Conservation (phyloP, 2,329 filamentous ascomycete species). For the Penicillium concentricum region DNA sequence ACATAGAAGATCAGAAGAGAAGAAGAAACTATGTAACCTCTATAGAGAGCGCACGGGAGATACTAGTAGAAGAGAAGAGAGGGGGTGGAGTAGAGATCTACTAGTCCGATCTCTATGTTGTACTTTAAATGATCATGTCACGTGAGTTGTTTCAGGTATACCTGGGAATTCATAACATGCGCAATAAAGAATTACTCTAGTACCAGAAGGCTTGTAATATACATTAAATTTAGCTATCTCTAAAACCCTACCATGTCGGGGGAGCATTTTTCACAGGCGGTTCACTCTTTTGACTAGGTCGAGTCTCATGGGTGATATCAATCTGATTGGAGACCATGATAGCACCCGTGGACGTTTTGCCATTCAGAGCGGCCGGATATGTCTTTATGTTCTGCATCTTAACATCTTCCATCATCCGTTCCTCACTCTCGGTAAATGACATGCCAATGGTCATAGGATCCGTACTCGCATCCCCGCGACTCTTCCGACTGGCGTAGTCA, state of each 20-base stretch:
- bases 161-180: neutral
- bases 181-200: neutral
- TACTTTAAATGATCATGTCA: neutral
- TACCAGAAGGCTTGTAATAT: too few relatives aligned
- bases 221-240: neutral
- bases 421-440: constrained; percentile 46
- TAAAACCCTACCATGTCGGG: neutral
- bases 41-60: neutral
- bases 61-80: neutral
- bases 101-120: neutral
- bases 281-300: neutral
- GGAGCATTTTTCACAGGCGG: neutral
- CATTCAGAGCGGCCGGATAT: constrained; percentile 16
- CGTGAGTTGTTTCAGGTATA: neutral
- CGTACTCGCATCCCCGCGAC: constrained; percentile 32
- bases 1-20: neutral
- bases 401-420: constrained; percentile 46
- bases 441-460: constrained; percentile 39
- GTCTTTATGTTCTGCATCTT: constrained; percentile 42
- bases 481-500: constrained; percentile 26
- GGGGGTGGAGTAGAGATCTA: neutral
- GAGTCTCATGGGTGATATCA: constrained; percentile 32
- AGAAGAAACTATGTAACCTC: neutral
- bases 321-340: constrained; percentile 48
- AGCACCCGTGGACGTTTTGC: constrained; percentile 19